Evolutionary conservation across 164 flowering plant species (phyloP), one percentile per base, ranked within the genome.

Genomic region (Houttuynia cordata): DNA sequence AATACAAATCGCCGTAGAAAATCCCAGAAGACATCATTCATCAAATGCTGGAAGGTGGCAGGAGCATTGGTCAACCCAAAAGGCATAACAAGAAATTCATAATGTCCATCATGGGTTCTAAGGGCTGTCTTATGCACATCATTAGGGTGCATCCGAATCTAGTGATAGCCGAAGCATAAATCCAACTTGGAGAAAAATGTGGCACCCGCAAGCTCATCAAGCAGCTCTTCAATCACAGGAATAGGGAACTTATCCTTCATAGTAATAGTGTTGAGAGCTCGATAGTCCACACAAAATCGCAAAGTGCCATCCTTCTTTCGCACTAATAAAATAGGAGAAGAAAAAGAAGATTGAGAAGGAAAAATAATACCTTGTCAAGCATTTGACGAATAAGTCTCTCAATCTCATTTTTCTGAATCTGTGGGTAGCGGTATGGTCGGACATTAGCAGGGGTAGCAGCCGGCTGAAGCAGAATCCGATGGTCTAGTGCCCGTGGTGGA

Each of bases 41-140:
- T 53, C 3, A 53, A 19, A 13, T 13, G 7, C 14, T 55, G 65
- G 24, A 63, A 63, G 12, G 59, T 63, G 7, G 65, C 10, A 39
- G 65, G 59, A 1, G 37, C 59, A 34, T 62, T 62, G 1, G 57
- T 24, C 3, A 62, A 37, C 14, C 45, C 57, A 22, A 62, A 62
- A 15, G 64, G 56, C 64, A 62, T 62, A 10, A 51, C 47, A 1
- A 51, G 21, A 24, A 51, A 62, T n/a, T 62, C 64, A 62, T 62
- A 62, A n/a, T 62, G 57, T 0, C 57, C 64, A 2, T 52, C 3
- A 22, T 62, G 56, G 7, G 51, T 63, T 14, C 21, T 7, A 23
- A 63, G 22, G 12, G 59, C 52, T 8, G 21, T 34, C 52, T 63
- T 40, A 7, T 10, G 37, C 14, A 55, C 14, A 22, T 63, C 51